Evolutionary conservation across 148 eudicot genomes (phyloP), one percentile per base, ranked within the genome.

Genomic region (Silene conica): DNA sequence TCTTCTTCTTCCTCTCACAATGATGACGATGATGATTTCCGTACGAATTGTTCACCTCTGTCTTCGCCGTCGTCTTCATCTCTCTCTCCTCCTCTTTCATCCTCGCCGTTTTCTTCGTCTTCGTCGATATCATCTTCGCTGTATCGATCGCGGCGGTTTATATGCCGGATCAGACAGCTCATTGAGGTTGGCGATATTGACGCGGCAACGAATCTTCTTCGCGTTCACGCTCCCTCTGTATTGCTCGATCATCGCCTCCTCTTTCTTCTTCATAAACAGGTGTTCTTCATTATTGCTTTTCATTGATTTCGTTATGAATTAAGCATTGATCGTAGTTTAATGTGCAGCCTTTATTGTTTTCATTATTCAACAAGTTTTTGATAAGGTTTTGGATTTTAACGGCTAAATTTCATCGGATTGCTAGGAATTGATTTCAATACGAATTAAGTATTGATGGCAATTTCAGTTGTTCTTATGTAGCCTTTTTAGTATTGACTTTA

Each of bases 241-340:
- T 86, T 94, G 41, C 82, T 83, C 23, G 93, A 94, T 82, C 96
- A 85, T 60, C 90, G 95, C 52, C 97, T 94, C 63, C 87, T 91
- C 67, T 94, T 94, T 74, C 88, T 85, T 45, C 84, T 94, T 8
- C 98, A 89, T 76, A 94, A 93, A 59, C 98, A 93, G 97, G 96
- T 86, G 20, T 12, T 55, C 7, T 6, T 57, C 20, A 54, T 66
- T 31, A 31, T 31, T 31, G 34, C 34, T 31, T 31, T 31, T 6
- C 0, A 22, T 38, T 38, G 3, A 8, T 11, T 52, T 8, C 52
- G 12, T 10, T 48, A 48, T 48, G 13, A 48, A 2, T 48, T 48
- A 48, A 48, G 15, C 18, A 20, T 52, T 38, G 9, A 38, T 38
- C 43, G 43, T 9, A 38, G 9, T 38, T 38, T 38, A 38, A 38